Conservation (phyloP, 192 early-diverging fungal species). For the Backusella westeae region DNA sequence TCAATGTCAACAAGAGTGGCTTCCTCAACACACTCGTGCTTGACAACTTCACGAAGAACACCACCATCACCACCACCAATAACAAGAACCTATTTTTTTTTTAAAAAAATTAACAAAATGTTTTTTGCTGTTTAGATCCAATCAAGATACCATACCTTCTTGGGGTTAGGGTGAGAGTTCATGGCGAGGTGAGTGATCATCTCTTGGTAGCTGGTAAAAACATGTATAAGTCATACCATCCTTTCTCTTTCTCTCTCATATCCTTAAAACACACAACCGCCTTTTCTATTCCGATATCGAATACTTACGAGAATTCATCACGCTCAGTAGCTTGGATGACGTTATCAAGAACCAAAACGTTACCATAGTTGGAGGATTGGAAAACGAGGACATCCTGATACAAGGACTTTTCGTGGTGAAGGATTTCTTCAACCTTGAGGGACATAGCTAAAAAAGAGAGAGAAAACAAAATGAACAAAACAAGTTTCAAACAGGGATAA, state of each 20-base stretch:
- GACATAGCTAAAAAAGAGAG: slow-evolving; percentile 71
- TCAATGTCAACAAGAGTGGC: slow-evolving; percentile 97
- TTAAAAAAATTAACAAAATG: too few species aligned
- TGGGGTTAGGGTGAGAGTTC: slow-evolving; percentile 92
- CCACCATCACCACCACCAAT: slow-evolving; percentile 99
- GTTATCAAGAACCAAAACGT: slow-evolving; percentile 96
- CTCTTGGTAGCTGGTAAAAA: slow-evolving; percentile 83
- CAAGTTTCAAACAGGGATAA: not conserved
- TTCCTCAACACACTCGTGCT: slow-evolving; percentile 91
- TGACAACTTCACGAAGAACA: slow-evolving; percentile 96
- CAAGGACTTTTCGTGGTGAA: slow-evolving; percentile 92
- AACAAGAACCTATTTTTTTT: slow-evolving; percentile 81
- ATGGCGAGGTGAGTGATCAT: slow-evolving; percentile 98
- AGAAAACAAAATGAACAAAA: not conserved
- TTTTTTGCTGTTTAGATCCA: not conserved
- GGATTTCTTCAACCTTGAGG: slow-evolving; percentile 91
- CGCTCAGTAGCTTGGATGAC: slow-evolving; percentile 98
- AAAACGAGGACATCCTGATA: slow-evolving; percentile 99
- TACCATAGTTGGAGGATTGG: slow-evolving; percentile 91
- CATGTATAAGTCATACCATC: not conserved
- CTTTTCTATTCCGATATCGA: not conserved
- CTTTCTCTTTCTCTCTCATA: not conserved
- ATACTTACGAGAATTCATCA: slow-evolving; percentile 93
- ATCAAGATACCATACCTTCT: slow-evolving; percentile 59
- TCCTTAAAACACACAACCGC: not conserved